phyloP scores from a whole-genome alignment of 768 basidiomycete species.

The Pisolithus tinctorius region DNA sequence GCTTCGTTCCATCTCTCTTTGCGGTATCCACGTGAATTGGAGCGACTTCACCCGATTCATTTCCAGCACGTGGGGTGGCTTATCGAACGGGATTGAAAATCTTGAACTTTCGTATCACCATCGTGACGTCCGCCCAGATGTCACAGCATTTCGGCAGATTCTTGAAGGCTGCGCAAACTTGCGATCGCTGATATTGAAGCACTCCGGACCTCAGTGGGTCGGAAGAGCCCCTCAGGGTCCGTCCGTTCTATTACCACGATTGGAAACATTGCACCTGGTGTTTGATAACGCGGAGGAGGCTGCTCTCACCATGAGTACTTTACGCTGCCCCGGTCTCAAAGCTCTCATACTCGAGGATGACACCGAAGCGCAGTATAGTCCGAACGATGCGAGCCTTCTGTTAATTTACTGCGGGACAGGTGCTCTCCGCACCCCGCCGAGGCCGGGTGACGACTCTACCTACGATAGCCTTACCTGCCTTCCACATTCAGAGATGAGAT shows the following conservation, averaged over 20 bases:
- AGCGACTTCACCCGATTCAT: conserved; percentile 32
- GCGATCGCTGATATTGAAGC: conserved; percentile 37
- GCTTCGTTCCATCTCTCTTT: conserved; percentile 42
- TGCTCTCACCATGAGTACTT: conserved; percentile 31
- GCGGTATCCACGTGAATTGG: conserved; percentile 57
- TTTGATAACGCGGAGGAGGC: conserved; percentile 37
- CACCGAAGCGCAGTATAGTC: conserved; percentile 31
- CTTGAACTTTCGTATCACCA: conserved; percentile 51
- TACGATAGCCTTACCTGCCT: neutral
- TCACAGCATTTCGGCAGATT: conserved; percentile 36
- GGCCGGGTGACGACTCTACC: conserved; percentile 7
- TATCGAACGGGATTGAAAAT: conserved; percentile 18
- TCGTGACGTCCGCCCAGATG: conserved; percentile 46
- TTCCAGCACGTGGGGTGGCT: conserved; percentile 10
- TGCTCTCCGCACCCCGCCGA: conserved; percentile 9
- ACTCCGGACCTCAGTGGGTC: conserved; percentile 35
- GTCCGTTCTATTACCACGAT: conserved; percentile 32
- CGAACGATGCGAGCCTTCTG: conserved; percentile 35
- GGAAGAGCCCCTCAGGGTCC: conserved; percentile 15
- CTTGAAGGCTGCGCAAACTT: conserved; percentile 37
- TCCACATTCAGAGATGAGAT: conserved; percentile 10
- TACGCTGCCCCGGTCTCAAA: conserved; percentile 35
- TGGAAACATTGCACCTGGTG: conserved; percentile 36
- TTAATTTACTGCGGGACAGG: conserved; percentile 23
- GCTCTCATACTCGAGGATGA: conserved; percentile 40